Base-by-base conservation (phyloP, 1,284 basidiomycete genomes). In the Cryptococcus sp. region DNA sequence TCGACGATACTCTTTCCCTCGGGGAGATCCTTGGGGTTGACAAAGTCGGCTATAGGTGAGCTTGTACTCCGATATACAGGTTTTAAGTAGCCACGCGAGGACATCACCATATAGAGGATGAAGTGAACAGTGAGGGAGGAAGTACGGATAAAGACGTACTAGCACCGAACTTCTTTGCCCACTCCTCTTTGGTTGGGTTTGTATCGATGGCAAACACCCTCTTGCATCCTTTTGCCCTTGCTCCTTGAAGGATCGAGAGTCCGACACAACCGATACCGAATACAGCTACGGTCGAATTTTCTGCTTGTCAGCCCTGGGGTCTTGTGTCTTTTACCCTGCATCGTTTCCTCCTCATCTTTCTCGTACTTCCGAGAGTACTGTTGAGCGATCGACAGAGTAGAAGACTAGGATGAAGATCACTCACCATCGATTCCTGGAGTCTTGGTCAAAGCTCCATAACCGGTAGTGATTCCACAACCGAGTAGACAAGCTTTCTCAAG, bases 211-310 rank as follows among this genome's bases (percentile, higher is more conserved):
- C 94, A 63, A 98, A 92, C 75, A 98, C 83, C 56, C 89, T 85
- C 56, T 84, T 83, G 28, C 91, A 91, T 53, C 86, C 85, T 61
- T 91, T 86, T 46, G 82, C 78, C 25, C 82, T 78, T 23, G 91
- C 83, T 22, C 93, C 92, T 58, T 89, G 84, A 62, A 97, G 82
- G 58, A 91, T 86, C 43, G 92, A 92, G 23, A 99, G 85, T 54
- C 94, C 94, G 61, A 99, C 97, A 56, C 92, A 94, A 52, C 94
- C 94, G 62, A 88, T 85, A 43, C 94, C 93, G 67, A 98, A 99
- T 60, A 99, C 86, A 11, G 92, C 94, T 49, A 97, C 91, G 46
- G 81, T 86, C 18, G 88, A 89, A 39, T 80, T 85, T 79, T 85
- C 88, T 90, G 71, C 16, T 11, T 5, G 28, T 28, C 28, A 28